Percentiles rank a stretch among this genome's conserved stretches.
phyloP scores from a whole-genome alignment of 257 asterid genomes.

The Ilex aquifolium region DNA sequence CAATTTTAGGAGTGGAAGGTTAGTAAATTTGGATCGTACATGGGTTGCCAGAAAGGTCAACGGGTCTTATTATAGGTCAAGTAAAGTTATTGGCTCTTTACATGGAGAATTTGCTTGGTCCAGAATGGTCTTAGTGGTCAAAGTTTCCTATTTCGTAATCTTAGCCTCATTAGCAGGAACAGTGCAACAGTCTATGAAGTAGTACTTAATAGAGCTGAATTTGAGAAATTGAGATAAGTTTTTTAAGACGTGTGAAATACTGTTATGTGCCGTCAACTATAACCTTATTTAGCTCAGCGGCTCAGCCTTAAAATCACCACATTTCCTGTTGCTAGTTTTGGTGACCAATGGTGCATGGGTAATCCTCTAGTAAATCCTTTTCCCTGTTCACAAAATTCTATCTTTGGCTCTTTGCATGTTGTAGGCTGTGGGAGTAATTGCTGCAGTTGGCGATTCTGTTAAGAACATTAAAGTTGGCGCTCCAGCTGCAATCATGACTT shows the following conservation, averaged over 20 bases:
- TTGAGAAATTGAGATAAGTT: too few species aligned
- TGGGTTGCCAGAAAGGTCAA: too few species aligned
- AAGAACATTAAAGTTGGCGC: constrained; percentile 75
- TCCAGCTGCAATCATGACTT: constrained; percentile 94
- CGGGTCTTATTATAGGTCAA: too few species aligned
- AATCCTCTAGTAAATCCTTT: neutral
- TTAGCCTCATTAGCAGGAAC: too few species aligned
- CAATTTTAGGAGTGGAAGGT: too few species aligned
- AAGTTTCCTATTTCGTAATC: too few species aligned
- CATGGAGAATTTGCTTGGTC: too few species aligned
- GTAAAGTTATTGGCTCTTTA: too few species aligned
- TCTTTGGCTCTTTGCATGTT: constrained; percentile 5
- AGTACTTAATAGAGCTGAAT: too few species aligned
- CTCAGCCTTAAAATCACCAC: neutral
- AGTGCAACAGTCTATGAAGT: too few species aligned
- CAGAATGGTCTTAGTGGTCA: too few species aligned
- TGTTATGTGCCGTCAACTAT: neutral
- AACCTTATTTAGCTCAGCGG: neutral
- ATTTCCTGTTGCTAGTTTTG: neutral
- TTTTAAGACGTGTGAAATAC: neutral
- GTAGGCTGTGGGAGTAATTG: constrained; percentile 95
- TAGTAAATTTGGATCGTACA: too few species aligned
- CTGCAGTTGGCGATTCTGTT: constrained; percentile 86
- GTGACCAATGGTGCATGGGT: neutral
- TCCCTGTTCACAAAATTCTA: neutral